Conservation (phyloP, 2,329 filamentous ascomycete species). For the Exophiala alcalophila region DNA sequence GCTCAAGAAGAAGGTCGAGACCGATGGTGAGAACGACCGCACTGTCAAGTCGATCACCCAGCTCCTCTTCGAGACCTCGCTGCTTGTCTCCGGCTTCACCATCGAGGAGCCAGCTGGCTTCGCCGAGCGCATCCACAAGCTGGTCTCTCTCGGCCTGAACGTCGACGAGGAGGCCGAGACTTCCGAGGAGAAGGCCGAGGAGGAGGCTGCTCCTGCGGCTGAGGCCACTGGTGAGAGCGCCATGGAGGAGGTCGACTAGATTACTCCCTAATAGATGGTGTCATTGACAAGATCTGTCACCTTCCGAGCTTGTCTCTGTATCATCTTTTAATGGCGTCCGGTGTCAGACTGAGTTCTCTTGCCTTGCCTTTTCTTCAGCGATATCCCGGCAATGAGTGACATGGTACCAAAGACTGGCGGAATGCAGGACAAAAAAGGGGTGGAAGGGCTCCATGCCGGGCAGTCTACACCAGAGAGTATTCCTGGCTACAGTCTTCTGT, state of each 20-base stretch:
- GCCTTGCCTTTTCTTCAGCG: slow-evolving; percentile 17
- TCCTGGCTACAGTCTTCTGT: too few relatives aligned
- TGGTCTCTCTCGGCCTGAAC: slow-evolving; percentile 95
- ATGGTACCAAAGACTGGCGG: slow-evolving; percentile 22
- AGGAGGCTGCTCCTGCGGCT: slow-evolving; percentile 54
- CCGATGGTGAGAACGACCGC: slow-evolving; percentile 95
- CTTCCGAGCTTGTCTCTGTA: slow-evolving; percentile 20
- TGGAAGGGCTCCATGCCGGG: too few relatives aligned
- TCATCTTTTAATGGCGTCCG: slow-evolving; percentile 19
- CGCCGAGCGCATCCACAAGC: slow-evolving; percentile 99
- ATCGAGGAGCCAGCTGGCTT: slow-evolving; percentile 98
- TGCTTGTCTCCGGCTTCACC: slow-evolving; percentile 98
- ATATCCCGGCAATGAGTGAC: slow-evolving; percentile 27
- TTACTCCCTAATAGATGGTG: slow-evolving; percentile 23
- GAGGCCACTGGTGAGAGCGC: slow-evolving; percentile 77
- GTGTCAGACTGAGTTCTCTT: slow-evolving; percentile 17
- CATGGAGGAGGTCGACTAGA: slow-evolving; percentile 99
- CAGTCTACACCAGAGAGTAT: too few relatives aligned
- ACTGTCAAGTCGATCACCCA: slow-evolving; percentile 99
- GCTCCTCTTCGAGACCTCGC: slow-evolving; percentile 97
- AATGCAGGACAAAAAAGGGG: slow-evolving; percentile 12
- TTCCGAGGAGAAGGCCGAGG: slow-evolving; percentile 55
- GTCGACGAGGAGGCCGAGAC: slow-evolving; percentile 90
- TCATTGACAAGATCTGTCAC: slow-evolving; percentile 14
- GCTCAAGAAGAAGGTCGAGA: slow-evolving; percentile 98